These are phyloP conservation scores for Breynia disticha DNA, from an alignment of 441 rosid species.

Conservation along the genomic window DNA sequence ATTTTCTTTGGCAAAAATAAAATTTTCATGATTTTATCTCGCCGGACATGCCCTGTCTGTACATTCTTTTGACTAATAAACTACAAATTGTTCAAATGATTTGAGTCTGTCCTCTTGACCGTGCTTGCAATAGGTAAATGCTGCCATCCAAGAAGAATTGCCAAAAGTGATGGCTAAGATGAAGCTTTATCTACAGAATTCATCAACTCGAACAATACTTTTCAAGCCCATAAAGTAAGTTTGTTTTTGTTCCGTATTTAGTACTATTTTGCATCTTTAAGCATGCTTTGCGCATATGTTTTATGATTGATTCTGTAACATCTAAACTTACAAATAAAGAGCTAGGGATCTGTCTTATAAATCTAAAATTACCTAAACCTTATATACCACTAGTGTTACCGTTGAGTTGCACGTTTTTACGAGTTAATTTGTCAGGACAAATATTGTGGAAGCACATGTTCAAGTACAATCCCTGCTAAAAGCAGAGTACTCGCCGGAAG, in stretches of 20 bases:
- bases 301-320: no score
- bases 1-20: no score
- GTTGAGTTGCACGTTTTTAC: no score
- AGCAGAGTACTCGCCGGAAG: constrained; percentile 69
- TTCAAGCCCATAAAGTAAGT: constrained; percentile 95
- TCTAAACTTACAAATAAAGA: no score
- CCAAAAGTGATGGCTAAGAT: constrained; percentile 69
- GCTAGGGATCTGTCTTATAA: no score
- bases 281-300: background rate
- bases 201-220: constrained; percentile 76
- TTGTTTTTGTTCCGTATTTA: background rate
- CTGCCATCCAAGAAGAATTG: constrained; percentile 69
- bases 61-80: no score
- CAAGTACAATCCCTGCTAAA: constrained; percentile 64
- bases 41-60: no score
- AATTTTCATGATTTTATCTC: no score
- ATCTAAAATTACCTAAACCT: no score
- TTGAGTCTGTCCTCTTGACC: constrained; percentile 13
- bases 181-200: constrained; percentile 88
- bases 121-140: constrained; percentile 47
- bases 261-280: background rate
- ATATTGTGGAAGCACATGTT: constrained; percentile 86
- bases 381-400: no score
- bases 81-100: background rate
- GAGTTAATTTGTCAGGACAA: constrained; percentile 47